Evolutionary conservation across 768 basidiomycete genomes (phyloP).

Genomic region (Crepidotus variabilis): DNA sequence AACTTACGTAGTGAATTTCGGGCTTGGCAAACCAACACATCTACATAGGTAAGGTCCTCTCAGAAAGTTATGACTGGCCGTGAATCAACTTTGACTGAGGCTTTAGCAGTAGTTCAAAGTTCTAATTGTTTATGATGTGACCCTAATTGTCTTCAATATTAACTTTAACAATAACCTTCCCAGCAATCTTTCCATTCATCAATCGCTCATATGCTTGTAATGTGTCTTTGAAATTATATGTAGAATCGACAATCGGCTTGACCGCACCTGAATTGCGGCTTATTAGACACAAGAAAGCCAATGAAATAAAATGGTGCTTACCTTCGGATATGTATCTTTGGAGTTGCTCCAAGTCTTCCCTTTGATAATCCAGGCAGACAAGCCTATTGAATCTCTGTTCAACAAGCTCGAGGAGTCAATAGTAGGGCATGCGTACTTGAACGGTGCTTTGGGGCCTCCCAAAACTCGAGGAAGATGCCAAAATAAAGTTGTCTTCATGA

Average conservation of each 20-base stretch:
- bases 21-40: too few relatives aligned
- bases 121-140: too few relatives aligned
- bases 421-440: background rate
- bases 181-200: constrained; percentile 51
- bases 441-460: constrained; percentile 43
- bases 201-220: constrained; percentile 60
- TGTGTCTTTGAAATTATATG: constrained; percentile 51
- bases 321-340: constrained; percentile 39
- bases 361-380: constrained; percentile 25
- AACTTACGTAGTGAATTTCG: background rate
- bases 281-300: background rate
- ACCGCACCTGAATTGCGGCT: constrained; percentile 36
- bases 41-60: too few relatives aligned
- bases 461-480: constrained; percentile 41
- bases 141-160: constrained; percentile 14
- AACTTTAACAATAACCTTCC: constrained; percentile 64
- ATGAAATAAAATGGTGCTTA: constrained; percentile 12
- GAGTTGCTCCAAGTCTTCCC: constrained; percentile 31
- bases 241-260: constrained; percentile 56
- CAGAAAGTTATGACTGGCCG: too few relatives aligned
- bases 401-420: too few relatives aligned
- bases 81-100: too few relatives aligned
- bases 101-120: too few relatives aligned
- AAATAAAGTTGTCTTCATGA: constrained; percentile 28
- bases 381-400: constrained; percentile 21